Base-by-base conservation (phyloP, 2,329 filamentous ascomycete genomes). In the Colletotrichum truncatum region DNA sequence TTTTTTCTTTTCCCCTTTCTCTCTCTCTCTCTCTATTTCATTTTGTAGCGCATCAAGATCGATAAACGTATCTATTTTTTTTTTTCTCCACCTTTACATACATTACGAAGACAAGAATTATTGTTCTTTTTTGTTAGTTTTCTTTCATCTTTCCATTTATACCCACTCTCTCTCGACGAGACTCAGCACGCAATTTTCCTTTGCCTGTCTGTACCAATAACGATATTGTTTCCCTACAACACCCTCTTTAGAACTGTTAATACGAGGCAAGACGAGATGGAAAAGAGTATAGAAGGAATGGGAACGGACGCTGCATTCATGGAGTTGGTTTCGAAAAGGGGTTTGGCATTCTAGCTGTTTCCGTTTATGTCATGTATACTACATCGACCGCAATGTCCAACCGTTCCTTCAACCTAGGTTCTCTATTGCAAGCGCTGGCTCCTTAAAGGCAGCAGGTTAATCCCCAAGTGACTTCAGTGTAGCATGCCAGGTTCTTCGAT, bases 81-180 rank as follows among this genome's bases (percentile, higher is more conserved):
- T 23, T 11, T 43, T n/a, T n/a, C n/a, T n/a, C n/a, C n/a, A n/a
- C n/a, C n/a, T n/a, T 52, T 10, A 16, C 14, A 41, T 45, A 54
- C 25, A 28, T 51, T 45, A 56, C 58, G 34, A 54, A 55, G 62
- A 62, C n/a, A 28, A 43, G 49, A 18, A 49, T 41, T n/a, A 14
- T 23, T 11, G 6, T n/a, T n/a, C n/a, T n/a, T n/a, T n/a, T n/a
- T n/a, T n/a, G n/a, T n/a, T n/a, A n/a, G n/a, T n/a, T n/a, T n/a
- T n/a, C n/a, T n/a, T n/a, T n/a, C n/a, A n/a, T n/a, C n/a, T 52
- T 23, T 52, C 30, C 32, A 38, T 55, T 28, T 66, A 64, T 64
- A 63, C 58, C 58, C 63, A 64, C 59, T 30, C 49, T 52, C 51
- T 46, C n/a, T n/a, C n/a, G n/a, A 58, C 58, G 51, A 64, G 38